Percentiles rank a stretch among this genome's conserved stretches.
These are phyloP conservation scores for Dacryopinax primogenitus DNA, from an alignment of 768 basidiomycete genomes.

Conservation along the genomic window DNA sequence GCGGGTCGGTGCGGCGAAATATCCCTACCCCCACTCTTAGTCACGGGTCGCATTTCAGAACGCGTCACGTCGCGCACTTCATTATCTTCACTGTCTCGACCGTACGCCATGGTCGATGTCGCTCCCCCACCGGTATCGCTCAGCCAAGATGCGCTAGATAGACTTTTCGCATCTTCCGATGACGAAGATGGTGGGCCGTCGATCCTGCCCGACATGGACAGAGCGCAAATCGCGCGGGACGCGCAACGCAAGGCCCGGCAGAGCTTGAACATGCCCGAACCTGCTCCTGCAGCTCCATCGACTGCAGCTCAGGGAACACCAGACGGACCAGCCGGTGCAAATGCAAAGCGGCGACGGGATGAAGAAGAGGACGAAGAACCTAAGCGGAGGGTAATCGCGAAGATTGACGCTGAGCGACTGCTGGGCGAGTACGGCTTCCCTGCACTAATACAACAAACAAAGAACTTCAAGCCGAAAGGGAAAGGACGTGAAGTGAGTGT, in stretches of 20 bases:
- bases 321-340: neutral
- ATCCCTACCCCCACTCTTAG: constrained; percentile 20
- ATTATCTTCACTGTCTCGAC: constrained; percentile 7
- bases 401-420: constrained; percentile 58
- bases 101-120: constrained; percentile 43
- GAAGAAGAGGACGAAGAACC: constrained; percentile 27
- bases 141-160: neutral
- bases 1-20: too few relatives aligned
- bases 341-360: constrained; percentile 21
- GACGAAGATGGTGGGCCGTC: constrained; percentile 6
- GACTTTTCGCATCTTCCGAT: constrained; percentile 6
- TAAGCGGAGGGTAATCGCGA: constrained; percentile 40
- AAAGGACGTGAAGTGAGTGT: constrained; percentile 78
- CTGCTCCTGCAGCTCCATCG: neutral
- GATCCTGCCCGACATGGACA: neutral
- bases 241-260: constrained; percentile 3
- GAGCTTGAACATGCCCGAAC: neutral
- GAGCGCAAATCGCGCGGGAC: neutral
- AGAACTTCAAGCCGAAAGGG: constrained; percentile 66
- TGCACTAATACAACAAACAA: constrained; percentile 58
- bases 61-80: constrained; percentile 20
- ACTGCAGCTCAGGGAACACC: neutral
- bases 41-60: constrained; percentile 17
- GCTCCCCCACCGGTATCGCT: constrained; percentile 28
- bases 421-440: constrained; percentile 68